These are phyloP conservation scores for Pythium phragmiticola DNA, from an alignment of 352 stramenopile species.

Conservation along the genomic window DNA sequence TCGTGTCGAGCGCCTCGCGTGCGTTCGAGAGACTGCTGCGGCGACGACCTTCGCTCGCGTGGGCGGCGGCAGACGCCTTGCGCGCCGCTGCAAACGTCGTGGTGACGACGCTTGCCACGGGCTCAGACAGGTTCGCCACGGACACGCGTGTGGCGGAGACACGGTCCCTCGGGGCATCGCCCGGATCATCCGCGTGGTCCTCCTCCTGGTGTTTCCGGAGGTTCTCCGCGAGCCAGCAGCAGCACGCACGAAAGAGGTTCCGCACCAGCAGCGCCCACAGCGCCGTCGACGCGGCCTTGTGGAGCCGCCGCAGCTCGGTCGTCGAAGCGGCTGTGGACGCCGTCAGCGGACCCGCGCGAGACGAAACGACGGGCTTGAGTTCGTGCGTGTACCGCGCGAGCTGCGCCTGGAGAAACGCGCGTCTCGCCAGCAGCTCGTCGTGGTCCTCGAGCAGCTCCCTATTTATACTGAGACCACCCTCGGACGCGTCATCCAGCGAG, in stretches of 20 bases:
- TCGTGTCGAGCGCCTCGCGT: constrained; percentile 42
- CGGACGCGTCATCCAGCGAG: constrained; percentile 11
- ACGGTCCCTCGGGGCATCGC: neutral
- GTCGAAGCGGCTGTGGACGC: neutral
- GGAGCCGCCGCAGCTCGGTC: constrained; percentile 30
- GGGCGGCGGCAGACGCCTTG: constrained; percentile 16
- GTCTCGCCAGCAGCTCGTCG: constrained; percentile 4
- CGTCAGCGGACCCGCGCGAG: neutral
- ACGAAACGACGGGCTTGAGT: neutral
- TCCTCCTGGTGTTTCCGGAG: constrained; percentile 3
- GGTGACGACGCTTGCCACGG: constrained; percentile 7
- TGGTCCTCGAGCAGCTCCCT: neutral
- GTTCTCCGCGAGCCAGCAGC: constrained; percentile 65
- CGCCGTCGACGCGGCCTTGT: constrained; percentile 35
- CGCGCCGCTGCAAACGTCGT: constrained; percentile 20
- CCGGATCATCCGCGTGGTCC: neutral
- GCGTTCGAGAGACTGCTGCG: constrained; percentile 46
- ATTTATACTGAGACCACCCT: too few species aligned
- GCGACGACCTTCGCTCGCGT: constrained; percentile 10
- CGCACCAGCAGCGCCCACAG: constrained; percentile 51
- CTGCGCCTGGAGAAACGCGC: constrained; percentile 15
- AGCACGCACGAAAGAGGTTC: constrained; percentile 59
- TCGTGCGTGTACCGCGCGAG: constrained; percentile 10
- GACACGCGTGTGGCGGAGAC: neutral
- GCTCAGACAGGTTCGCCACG: constrained; percentile 10